Conservation (phyloP, 768 basidiomycete genomes). For the Porpolomopsis calyptriformis region DNA sequence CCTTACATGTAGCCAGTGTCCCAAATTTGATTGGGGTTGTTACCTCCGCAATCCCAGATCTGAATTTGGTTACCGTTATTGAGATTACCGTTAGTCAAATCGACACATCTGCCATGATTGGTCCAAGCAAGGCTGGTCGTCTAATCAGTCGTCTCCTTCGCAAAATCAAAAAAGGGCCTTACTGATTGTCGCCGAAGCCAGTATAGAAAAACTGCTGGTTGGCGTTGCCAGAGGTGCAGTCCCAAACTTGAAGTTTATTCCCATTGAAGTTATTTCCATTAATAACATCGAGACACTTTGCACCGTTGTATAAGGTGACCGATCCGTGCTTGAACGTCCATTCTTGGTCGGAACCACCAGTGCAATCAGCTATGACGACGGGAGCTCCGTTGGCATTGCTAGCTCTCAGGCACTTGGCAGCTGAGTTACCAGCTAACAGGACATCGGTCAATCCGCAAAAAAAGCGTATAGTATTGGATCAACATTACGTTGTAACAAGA, state of each 20-base stretch:
- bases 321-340: constrained; percentile 37
- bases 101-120: constrained; percentile 39
- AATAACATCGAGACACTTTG: constrained; percentile 42
- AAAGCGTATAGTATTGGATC: neutral
- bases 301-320: constrained; percentile 31
- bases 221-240: constrained; percentile 28
- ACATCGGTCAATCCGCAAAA: neutral
- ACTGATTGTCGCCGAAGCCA: constrained; percentile 14
- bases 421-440: neutral
- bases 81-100: constrained; percentile 32
- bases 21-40: constrained; percentile 44
- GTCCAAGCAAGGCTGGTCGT: constrained; percentile 37
- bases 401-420: neutral
- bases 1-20: neutral
- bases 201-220: constrained; percentile 42
- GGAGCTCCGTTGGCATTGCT: neutral
- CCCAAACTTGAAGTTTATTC: constrained; percentile 41
- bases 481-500: neutral
- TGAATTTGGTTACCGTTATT: constrained; percentile 37
- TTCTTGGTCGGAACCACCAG: constrained; percentile 25
- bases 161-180: neutral
- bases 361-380: neutral
- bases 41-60: constrained; percentile 33
- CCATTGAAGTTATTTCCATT: constrained; percentile 33
- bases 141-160: constrained; percentile 8